Base-by-base conservation (phyloP, 176 grass and related monocot genomes). In the Ensete ventricosum region DNA sequence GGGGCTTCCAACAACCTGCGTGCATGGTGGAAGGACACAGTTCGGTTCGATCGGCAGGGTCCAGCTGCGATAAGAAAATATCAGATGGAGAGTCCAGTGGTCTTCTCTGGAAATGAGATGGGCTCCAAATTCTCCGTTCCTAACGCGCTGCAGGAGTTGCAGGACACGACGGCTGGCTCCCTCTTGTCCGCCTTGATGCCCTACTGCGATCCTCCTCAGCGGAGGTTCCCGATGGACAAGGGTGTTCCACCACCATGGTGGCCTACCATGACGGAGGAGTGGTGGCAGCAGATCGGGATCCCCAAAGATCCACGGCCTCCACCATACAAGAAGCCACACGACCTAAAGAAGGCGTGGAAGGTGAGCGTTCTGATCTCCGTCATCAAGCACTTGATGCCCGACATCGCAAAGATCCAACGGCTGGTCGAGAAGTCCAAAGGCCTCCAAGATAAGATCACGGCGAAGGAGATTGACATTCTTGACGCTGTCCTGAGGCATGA, bases 391-490 rank as follows among this genome's bases (percentile, higher is more conserved):
- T 23, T 64, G 62, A 64, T 64, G 62, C 62, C 62, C 9, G 17
- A 23, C 62, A 22, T 23, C 9, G 21, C n/a, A 9, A 64, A 23
- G 62, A 64, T 64, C 62, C 62, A 64, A 23, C 62, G 62, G n/a
- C n/a, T 25, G 8, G 20, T 64, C n/a, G 62, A 64, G 62, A 64
- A 64, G 62, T 22, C n/a, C n/a, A 64, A 64, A n/a, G 62, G n/a
- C 19, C 62, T 64, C n/a, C 62, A 64, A n/a, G 62, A 64, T 23
- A 64, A 64, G 62, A 64, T 64, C 62, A 64, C 62, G 9, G 62
- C 62, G 19, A 64, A 64, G 62, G 62, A 64, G 62, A 24, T 64
- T 9, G 62, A 64, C 20, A 24, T 64, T 24, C 9, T 64, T 9
- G 10, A 26, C 62, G 22, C 62, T 20, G 62, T 64, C n/a, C 19